Evolutionary conservation across 2,329 filamentous ascomycete genomes (phyloP).

Genomic region (Camptophora hylomeconis): DNA sequence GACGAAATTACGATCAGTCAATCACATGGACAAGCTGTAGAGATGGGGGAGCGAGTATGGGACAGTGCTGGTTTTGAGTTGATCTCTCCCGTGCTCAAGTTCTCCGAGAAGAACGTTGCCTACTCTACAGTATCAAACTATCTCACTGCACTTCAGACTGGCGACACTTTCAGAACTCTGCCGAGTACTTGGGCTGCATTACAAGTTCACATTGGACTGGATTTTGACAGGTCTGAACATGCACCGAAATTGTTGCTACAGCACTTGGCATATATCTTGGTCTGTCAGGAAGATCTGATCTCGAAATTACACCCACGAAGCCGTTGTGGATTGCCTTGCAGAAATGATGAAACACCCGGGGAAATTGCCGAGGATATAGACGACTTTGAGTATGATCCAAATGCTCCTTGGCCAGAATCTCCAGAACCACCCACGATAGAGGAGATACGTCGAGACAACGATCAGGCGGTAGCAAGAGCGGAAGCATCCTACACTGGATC

Average conservation of each 20-base stretch:
- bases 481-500: no score
- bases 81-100: constrained; percentile 7
- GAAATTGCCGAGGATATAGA: neutral
- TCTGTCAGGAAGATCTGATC: constrained; percentile 12
- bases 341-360: no score
- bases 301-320: constrained; percentile 12
- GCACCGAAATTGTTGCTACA: constrained; percentile 10
- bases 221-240: constrained; percentile 6
- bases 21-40: constrained; percentile 1
- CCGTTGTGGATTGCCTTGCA: constrained; percentile 6
- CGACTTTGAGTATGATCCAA: neutral
- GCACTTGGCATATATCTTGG: constrained; percentile 12
- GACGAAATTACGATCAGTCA: constrained; percentile 1
- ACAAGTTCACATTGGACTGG: constrained; percentile 14
- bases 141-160: constrained; percentile 4
- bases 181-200: constrained; percentile 11
- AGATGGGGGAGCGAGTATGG: constrained; percentile 3
- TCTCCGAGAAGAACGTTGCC: constrained; percentile 5
- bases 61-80: constrained; percentile 11
- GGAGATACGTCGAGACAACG: neutral
- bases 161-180: constrained; percentile 4
- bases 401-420: neutral
- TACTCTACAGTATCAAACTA: constrained; percentile 7
- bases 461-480: neutral
- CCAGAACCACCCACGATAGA: constrained; percentile 1